phyloP scores from a whole-genome alignment of 768 basidiomycete genomes.

The Amanita muscaria region DNA sequence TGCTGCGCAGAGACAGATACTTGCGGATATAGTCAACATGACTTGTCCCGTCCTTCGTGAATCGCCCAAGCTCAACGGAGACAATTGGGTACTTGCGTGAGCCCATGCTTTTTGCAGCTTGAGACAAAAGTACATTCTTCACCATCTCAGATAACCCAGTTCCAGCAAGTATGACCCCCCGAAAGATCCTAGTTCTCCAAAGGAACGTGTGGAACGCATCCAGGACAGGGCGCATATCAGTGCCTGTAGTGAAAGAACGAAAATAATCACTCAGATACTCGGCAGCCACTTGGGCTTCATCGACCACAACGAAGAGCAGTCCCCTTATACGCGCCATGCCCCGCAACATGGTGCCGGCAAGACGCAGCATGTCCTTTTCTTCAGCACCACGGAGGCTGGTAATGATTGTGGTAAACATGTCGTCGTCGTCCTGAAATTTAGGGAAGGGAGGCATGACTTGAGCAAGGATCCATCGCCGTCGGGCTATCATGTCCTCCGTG shows the following conservation, averaged over 20 bases:
- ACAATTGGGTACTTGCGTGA: constrained; percentile 2
- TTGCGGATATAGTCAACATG: constrained; percentile 7
- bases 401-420: constrained; percentile 7
- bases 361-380: not conserved
- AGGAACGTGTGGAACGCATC: constrained; percentile 9
- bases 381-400: constrained; percentile 5
- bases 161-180: constrained; percentile 10
- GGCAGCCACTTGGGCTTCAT: constrained; percentile 11
- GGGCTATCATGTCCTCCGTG: constrained; percentile 5
- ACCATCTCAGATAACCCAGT: constrained; percentile 11
- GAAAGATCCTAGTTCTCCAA: constrained; percentile 3
- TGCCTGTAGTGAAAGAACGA: constrained; percentile 7
- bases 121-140: constrained; percentile 5
- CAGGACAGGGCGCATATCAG: constrained; percentile 8
- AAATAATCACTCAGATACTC: constrained; percentile 9
- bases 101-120: constrained; percentile 6
- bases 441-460: constrained; percentile 2
- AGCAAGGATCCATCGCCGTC: constrained; percentile 10
- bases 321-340: not conserved
- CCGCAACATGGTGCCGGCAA: not conserved
- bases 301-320: constrained; percentile 6
- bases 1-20: constrained; percentile 4
- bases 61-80: constrained; percentile 9
- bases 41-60: constrained; percentile 1
- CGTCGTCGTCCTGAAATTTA: not conserved